phyloP scores from a whole-genome alignment of 2,329 filamentous ascomycete genomes.

The Escovopsis weberi region DNA sequence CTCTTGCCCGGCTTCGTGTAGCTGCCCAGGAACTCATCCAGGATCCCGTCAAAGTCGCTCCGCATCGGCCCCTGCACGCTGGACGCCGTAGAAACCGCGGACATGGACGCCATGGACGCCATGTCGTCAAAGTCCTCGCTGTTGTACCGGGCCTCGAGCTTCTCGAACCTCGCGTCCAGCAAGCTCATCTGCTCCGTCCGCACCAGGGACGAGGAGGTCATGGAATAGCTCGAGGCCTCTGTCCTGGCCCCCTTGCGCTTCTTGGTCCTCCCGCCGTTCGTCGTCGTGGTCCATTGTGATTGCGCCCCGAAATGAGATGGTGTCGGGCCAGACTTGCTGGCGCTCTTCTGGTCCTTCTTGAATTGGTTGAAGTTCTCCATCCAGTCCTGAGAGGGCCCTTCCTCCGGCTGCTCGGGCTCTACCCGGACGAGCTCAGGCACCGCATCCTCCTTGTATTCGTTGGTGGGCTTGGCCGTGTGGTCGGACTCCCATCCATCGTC shows the following conservation, averaged over 20 bases:
- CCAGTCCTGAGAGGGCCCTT: conserved; percentile 65
- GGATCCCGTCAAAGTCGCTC: conserved; percentile 72
- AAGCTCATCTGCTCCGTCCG: conserved; percentile 77
- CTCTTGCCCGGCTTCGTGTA: conserved; percentile 61
- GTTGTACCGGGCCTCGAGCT: conserved; percentile 64
- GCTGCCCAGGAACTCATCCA: conserved; percentile 81
- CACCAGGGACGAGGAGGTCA: conserved; percentile 77
- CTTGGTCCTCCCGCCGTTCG: conserved; percentile 70
- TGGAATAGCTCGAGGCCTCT: conserved; percentile 73
- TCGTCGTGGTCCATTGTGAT: conserved; percentile 60
- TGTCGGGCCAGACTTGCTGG: conserved; percentile 22
- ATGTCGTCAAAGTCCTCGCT: conserved; percentile 34
- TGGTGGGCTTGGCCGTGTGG: conserved; percentile 65
- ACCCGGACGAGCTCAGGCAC: conserved; percentile 34
- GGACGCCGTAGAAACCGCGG: conserved; percentile 47
- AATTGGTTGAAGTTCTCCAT: conserved; percentile 87
- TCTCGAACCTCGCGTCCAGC: conserved; percentile 84
- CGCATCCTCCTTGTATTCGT: conserved; percentile 36
- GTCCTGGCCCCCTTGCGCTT: conserved; percentile 92
- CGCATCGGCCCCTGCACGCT: conserved; percentile 55
- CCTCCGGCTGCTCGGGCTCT: conserved; percentile 34
- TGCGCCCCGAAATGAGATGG: conserved; percentile 47
- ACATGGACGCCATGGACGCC: conserved; percentile 47
- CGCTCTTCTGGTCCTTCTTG: conserved; percentile 60
- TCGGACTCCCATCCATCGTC: conserved; percentile 85